Evolutionary conservation across 768 basidiomycete species (phyloP), one percentile per base, ranked within the genome.

Genomic region (Pulveroboletus sp.): DNA sequence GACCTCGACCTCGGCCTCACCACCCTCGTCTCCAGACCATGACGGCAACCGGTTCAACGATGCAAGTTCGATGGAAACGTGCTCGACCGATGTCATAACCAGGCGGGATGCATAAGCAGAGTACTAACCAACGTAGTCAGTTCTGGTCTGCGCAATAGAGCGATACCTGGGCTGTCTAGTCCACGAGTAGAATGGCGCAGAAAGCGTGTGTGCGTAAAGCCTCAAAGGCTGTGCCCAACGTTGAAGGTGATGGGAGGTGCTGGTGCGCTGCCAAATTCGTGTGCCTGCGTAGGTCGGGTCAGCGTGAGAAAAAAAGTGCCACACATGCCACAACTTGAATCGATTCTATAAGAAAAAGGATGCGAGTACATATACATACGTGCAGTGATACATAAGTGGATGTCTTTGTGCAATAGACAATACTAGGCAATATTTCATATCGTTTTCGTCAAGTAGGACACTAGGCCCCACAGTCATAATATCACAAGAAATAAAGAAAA

Each of bases 331-430:
- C 4, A 29, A 29, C 27, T 27, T 27, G 25, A 29, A 17, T 40
- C 21, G 29, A 53, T 55, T 66, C 56, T 61, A 50, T 47, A 23
- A 31, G 14, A 14, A 23, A 41, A 24, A 38, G 17, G 38, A 38
- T 64, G 64, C 45, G 59, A 8, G 8, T 38, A 66, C 57, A 45
- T 59, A 53, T 68, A 68, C 61, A 66, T 55, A 59, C 53, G 53
- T 57, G 55, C 53, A 27, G 23, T 52, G 52, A 63, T 66, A 63
- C 56, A 66, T 64, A 66, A 46, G 40, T 57, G 53, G 21, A 33
- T 25, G 34, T 47, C 43, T 53, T 38, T 51, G 59, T 56, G 56
- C 49, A 38, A 50, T 52, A 49, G 49, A 39, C 52, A 55, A 53
- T 66, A 61, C 31, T 40, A 21, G 23, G 27, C 21, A 37, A 38